Evolutionary conservation across 208 protist genomes (phyloP), one percentile per base, ranked within the genome.

Genomic region (Entamoeba invadens): DNA sequence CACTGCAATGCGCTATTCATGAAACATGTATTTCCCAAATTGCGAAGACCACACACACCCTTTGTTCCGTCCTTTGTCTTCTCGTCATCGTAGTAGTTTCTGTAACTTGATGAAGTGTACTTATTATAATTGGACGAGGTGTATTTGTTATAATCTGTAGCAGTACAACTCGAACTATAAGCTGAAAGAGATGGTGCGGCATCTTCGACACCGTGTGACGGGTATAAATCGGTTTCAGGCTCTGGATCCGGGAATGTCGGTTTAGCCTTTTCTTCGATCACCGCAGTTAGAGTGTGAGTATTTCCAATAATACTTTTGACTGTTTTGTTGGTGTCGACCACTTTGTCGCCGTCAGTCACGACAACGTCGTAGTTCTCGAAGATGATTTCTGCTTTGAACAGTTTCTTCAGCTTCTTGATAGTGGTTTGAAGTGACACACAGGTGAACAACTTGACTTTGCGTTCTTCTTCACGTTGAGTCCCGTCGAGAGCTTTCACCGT

Each of bases 11-110:
- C 97, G 0, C 96, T 94, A 96, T 99, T 99, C 95, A 99, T 98
- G 96, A 98, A 99, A 95, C 98, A 99, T 16, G 98, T 99, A 95
- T 99, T 99, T 92, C 98, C 98, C 2, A 99, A 94, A 95, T 99
- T 99, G 47, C 95, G 21, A 31, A 99, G 95, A 38, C 91, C 91
- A 92, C 87, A 92, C 8, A 92, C 50, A 68, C 50, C 50, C 25
- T 68, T 68, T 68, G 25, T 68, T 68, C 50, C 50, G 25, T 68
- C 25, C 25, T 12, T 12, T 68, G 14, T 25, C 25, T 68, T 25
- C 25, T 68, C 50, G 25, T 68, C 25, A 31, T 25, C 50, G 25
- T 68, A 68, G 25, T 68, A 68, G 14, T 25, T 25, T 31, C 18
- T 31, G 25, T 68, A 68, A 31, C 2, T 68, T 68, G 50, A 68